Percentiles rank a stretch among this genome's conserved stretches.
Evolutionary conservation across 148 eudicot species (phyloP).

Genomic region (Cornus controversa): DNA sequence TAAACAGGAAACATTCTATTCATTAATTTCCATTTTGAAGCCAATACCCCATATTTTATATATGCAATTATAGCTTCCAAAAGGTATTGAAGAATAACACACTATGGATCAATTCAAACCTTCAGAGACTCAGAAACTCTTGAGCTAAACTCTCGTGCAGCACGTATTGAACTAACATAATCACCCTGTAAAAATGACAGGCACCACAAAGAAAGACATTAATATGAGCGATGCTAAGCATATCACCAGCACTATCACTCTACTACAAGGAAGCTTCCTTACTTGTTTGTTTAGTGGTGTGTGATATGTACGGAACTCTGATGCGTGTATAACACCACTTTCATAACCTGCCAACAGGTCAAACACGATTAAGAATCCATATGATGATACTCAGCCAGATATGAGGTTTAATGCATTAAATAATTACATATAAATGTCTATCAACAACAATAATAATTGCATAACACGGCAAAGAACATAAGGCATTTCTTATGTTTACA

Average conservation of each 20-base stretch:
- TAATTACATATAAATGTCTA: neutral
- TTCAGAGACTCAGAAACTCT: slow-evolving; percentile 55
- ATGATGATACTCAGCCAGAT: neutral
- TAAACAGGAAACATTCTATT: neutral
- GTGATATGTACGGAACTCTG: slow-evolving; percentile 72
- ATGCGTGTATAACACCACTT: slow-evolving; percentile 56
- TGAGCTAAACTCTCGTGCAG: slow-evolving; percentile 60
- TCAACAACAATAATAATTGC: neutral
- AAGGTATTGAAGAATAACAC: neutral
- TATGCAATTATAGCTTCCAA: slow-evolving; percentile 8
- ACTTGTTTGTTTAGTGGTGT: slow-evolving; percentile 69
- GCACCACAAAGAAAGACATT: slow-evolving; percentile 6
- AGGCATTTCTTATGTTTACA: slow-evolving; percentile 7
- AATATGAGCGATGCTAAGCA: neutral
- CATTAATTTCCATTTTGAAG: neutral
- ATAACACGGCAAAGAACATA: neutral
- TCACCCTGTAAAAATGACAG: slow-evolving; percentile 42
- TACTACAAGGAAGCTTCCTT: neutral
- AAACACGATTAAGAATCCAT: neutral
- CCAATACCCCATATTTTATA: neutral
- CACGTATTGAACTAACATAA: slow-evolving; percentile 61
- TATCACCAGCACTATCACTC: neutral
- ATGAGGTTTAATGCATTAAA: neutral
- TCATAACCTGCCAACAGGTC: slow-evolving; percentile 44
- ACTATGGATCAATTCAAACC: slow-evolving; percentile 26